Conservation (phyloP, 2,329 filamentous ascomycete species). For the Claviceps cyperi region DNA sequence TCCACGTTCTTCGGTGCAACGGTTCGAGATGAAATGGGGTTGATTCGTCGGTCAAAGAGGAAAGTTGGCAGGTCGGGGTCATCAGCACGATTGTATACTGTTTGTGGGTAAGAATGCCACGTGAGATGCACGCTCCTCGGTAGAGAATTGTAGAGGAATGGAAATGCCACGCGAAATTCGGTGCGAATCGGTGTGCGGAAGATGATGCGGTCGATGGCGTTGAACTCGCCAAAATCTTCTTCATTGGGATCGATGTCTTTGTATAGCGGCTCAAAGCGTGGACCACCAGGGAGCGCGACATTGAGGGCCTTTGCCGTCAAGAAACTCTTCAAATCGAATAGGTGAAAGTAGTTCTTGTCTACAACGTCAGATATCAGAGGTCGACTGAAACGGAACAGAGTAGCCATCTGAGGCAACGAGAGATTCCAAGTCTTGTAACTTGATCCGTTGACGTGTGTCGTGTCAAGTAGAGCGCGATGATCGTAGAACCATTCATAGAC, state of each 20-base stretch:
- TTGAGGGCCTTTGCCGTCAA: conserved; percentile 94
- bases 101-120: conserved; percentile 88
- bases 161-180: conserved; percentile 88
- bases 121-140: conserved; percentile 85
- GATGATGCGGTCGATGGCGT: conserved; percentile 97
- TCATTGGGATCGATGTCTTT: conserved; percentile 98
- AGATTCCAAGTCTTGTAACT: conserved; percentile 97
- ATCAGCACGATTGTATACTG: conserved; percentile 78
- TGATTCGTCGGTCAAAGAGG: conserved; percentile 95
- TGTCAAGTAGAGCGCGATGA: conserved; percentile 78
- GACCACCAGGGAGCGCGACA: conserved; percentile 92
- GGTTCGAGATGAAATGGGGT: conserved; percentile 89
- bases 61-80: conserved; percentile 85
- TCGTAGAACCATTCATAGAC: conserved; percentile 98
- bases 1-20: conserved; percentile 92
- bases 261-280: conserved; percentile 90
- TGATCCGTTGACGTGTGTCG: conserved; percentile 84
- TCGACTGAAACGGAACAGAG: conserved; percentile 79
- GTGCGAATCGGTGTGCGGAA: conserved; percentile 91
- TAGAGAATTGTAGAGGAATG: conserved; percentile 90
- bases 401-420: conserved; percentile 86
- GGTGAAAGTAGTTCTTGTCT: conserved; percentile 94
- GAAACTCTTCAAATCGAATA: conserved; percentile 92
- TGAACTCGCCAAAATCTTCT: conserved; percentile 98
- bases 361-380: conserved; percentile 83